Conservation (phyloP, 257 asterid species). For the Nyctanthes arbortristis region DNA sequence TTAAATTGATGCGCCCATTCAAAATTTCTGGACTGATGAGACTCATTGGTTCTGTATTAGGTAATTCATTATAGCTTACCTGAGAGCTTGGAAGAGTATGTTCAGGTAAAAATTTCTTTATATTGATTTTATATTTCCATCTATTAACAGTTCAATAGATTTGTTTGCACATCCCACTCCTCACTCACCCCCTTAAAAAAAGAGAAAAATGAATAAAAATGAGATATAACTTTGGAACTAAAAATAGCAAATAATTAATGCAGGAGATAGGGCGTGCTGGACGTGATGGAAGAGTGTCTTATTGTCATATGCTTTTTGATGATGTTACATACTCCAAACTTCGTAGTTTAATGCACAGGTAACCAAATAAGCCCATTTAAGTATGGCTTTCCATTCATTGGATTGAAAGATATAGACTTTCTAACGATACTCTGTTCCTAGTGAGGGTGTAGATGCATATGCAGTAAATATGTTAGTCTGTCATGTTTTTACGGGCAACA, state of each 20-base stretch:
- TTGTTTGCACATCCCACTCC: not conserved
- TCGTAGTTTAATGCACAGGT: conserved; percentile 93
- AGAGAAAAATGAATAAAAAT: not conserved
- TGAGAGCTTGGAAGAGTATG: conserved; percentile 97
- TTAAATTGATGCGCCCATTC: not conserved
- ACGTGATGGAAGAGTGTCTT: conserved; percentile 90
- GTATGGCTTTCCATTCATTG: conserved; percentile 10
- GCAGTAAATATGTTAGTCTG: conserved; percentile 75
- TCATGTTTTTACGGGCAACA: conserved; percentile 55
- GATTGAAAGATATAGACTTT: conserved; percentile 27
- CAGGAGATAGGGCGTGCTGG: conserved; percentile 99
- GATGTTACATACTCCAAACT: conserved; percentile 75
- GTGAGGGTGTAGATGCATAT: conserved; percentile 95
- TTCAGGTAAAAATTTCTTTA: conserved; percentile 58
- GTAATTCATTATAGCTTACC: conserved; percentile 95
- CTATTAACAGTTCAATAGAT: conserved; percentile 9
- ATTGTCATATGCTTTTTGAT: conserved; percentile 88
- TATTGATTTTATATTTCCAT: conserved; percentile 17
- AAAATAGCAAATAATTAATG: conserved; percentile 22
- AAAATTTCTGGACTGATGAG: conserved; percentile 13
- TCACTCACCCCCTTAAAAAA: not conserved
- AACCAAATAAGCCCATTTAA: conserved; percentile 26
- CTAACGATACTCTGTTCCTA: conserved; percentile 38
- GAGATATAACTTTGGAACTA: conserved; percentile 22
- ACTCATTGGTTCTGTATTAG: conserved; percentile 44